Percentiles rank a stretch among this genome's conserved stretches.
phyloP scores from a whole-genome alignment of 108 stramenopile genomes.

The Nannochloropsis oceanica region DNA sequence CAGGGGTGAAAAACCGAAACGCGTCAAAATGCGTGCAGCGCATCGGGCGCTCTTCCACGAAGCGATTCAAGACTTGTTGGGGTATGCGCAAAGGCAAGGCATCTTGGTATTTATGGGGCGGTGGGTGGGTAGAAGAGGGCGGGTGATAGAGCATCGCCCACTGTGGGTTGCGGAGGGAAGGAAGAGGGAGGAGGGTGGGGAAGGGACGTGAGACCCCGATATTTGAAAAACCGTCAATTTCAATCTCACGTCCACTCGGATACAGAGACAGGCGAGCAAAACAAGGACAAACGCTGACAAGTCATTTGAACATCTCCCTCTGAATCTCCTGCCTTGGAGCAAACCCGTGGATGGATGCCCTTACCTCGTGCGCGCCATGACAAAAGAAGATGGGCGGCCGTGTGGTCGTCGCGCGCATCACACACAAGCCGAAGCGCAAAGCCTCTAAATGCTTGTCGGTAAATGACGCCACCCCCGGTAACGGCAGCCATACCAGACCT shows the following conservation, averaged over 20 bases:
- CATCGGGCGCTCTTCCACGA: slow-evolving; percentile 54
- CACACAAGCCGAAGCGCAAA: neutral
- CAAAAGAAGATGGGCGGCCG: slow-evolving; percentile 61
- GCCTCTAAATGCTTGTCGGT: neutral
- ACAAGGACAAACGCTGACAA: no score
- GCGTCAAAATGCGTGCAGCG: slow-evolving; percentile 86
- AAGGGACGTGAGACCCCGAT: neutral
- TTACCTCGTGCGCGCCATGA: slow-evolving; percentile 69
- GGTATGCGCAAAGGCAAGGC: slow-evolving; percentile 58
- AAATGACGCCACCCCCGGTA: neutral
- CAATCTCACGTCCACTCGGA: neutral
- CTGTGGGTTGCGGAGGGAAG: neutral
- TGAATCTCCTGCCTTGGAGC: neutral
- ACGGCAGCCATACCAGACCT: neutral
- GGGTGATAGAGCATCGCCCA: slow-evolving; percentile 92
- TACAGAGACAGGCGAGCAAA: neutral
- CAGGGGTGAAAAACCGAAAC: slow-evolving; percentile 74
- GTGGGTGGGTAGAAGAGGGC: slow-evolving; percentile 18
- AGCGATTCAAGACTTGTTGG: slow-evolving; percentile 47
- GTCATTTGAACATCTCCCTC: no score
- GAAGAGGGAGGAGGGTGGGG: neutral
- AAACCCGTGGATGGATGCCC: neutral
- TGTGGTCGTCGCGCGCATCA: neutral
- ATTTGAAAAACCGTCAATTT: no score
- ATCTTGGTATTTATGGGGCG: slow-evolving; percentile 50